Evolutionary conservation across 1,139 yeast species (phyloP), one percentile per base, ranked within the genome.

Genomic region (Suhomyces yuchorum): DNA sequence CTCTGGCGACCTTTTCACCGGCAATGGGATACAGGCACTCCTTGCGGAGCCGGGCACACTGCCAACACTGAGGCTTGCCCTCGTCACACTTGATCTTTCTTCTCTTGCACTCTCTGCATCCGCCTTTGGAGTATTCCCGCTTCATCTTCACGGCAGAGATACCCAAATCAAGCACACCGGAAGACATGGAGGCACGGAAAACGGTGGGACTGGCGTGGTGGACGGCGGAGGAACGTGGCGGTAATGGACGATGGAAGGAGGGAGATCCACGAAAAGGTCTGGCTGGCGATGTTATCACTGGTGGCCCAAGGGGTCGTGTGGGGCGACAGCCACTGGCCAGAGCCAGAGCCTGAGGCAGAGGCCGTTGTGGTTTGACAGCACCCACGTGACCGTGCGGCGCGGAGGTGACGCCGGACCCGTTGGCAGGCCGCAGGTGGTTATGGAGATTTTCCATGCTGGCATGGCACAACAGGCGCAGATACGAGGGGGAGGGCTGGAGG

Each of bases 51-150:
- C 66, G 53, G 11, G 57, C 55, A 49, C 67, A 63, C 40, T 60
- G 65, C 65, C 64, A 61, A 48, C 67, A 63, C 51, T 54, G 58
- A 9, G 59, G 59, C 34, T 59, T 58, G 15, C 60, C 63, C 42
- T 63, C 67, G 44, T 61, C 64, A 42, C 67, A 63, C 44, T 63
- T 63, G 54, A 63, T 63, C 42, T 63, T 63, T 20, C 67, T 57
- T 14, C 67, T 58, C 41, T 63, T 63, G 54, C 67, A 63, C 51
- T 63, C 67, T n/a, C 60, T 57, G 50, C 67, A 63, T 17, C 67
- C 67, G 11, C 59, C 62, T 43, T 61, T 62, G 54, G 57, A 55
- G 50, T 62, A 62, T 49, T 57, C 64, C 11, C 60, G 56, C 40
- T 56, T 55, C 49, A 34, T 46, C 38, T 44, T 49, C 46, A 51